Conservation (phyloP, 768 basidiomycete genomes). For the Lanmaoa pseudosensibilis region DNA sequence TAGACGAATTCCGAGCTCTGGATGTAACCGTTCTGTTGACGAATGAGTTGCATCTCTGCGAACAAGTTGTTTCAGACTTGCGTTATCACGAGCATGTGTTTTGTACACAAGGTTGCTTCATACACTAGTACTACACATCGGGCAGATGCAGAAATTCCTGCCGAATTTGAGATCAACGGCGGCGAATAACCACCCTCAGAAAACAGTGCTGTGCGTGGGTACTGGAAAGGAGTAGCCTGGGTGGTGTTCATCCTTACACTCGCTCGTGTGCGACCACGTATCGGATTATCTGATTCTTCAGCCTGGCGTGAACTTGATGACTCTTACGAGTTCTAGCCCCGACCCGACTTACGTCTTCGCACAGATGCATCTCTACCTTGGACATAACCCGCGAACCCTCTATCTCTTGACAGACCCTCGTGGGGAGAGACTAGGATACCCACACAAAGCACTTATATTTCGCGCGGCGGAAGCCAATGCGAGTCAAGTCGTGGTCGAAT, state of each 20-base stretch:
- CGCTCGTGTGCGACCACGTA: neutral
- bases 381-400: conserved; percentile 64
- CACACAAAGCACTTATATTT: conserved; percentile 67
- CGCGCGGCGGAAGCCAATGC: conserved; percentile 54
- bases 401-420: conserved; percentile 71
- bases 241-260: neutral
- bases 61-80: neutral
- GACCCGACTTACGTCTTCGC: neutral
- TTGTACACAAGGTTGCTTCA: conserved; percentile 2
- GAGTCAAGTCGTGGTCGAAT: conserved; percentile 81
- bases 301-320: neutral
- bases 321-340: neutral
- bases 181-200: neutral
- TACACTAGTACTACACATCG: neutral
- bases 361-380: conserved; percentile 73
- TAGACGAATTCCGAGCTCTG: conserved; percentile 16
- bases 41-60: conserved; percentile 8
- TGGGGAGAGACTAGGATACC: conserved; percentile 61
- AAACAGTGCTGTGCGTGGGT: neutral
- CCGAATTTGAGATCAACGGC: neutral
- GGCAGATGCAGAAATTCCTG: neutral
- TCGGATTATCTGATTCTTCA: neutral
- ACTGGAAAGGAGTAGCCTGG: neutral
- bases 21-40: conserved; percentile 4
- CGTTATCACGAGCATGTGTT: neutral